Percentiles rank a stretch among this genome's conserved stretches.
phyloP scores from a whole-genome alignment of 768 basidiomycete species.

The Lactarius pseudohatsudake region DNA sequence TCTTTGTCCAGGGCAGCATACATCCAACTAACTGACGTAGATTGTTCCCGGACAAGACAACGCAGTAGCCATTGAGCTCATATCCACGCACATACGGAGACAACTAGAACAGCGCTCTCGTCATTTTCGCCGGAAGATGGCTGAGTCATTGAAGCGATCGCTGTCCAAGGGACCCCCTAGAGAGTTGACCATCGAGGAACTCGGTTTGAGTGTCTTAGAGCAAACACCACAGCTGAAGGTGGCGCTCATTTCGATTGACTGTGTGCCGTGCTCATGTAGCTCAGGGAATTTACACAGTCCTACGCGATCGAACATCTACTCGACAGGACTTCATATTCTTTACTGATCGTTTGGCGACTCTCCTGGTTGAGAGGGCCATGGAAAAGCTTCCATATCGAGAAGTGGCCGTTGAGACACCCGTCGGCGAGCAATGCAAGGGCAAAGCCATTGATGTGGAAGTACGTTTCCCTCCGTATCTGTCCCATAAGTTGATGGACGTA shows the following conservation, averaged over 20 bases:
- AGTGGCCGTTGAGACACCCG: constrained; percentile 66
- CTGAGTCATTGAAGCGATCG: constrained; percentile 35
- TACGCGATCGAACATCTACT: constrained; percentile 69
- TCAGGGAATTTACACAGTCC: constrained; percentile 86
- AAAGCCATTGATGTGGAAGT: constrained; percentile 63
- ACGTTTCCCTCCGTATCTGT: constrained; percentile 20
- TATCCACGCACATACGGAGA: constrained; percentile 84
- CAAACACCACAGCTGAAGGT: constrained; percentile 83
- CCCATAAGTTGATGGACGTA: neutral
- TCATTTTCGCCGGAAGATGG: constrained; percentile 73
- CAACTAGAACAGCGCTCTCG: constrained; percentile 79
- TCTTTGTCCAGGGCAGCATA: neutral
- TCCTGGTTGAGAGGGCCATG: constrained; percentile 82
- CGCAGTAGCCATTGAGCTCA: constrained; percentile 86
- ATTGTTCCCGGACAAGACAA: constrained; percentile 96
- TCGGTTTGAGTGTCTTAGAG: constrained; percentile 62
- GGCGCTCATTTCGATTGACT: constrained; percentile 20
- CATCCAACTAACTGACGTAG: constrained; percentile 41
- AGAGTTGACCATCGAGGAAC: constrained; percentile 40
- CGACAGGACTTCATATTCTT: constrained; percentile 93
- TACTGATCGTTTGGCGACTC: constrained; percentile 79
- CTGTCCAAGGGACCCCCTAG: constrained; percentile 28
- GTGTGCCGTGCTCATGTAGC: constrained; percentile 1
- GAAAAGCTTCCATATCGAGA: constrained; percentile 72
- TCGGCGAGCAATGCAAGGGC: constrained; percentile 55